Evolutionary conservation across 2,329 filamentous ascomycete species (phyloP).

Genomic region (Aaosphaeria pasadenensis): DNA sequence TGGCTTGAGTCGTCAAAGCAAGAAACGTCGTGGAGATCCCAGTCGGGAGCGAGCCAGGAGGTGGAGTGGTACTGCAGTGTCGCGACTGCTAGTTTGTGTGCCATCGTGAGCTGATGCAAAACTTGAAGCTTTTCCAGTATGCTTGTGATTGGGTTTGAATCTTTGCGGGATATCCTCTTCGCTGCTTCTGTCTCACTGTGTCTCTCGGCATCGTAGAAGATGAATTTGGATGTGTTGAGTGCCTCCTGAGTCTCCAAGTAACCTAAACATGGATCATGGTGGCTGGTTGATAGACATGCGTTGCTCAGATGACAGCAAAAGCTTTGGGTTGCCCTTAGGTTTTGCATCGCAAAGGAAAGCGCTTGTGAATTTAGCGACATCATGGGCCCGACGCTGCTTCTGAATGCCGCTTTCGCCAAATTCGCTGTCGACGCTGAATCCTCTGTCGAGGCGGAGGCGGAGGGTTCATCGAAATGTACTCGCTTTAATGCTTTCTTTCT

Average conservation of each 20-base stretch:
- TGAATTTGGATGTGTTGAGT: not conserved
- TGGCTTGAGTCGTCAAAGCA: conserved; percentile 3
- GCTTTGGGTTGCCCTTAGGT: conserved; percentile 6
- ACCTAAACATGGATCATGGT: conserved; percentile 5
- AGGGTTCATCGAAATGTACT: too few relatives aligned
- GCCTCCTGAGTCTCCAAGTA: conserved; percentile 6
- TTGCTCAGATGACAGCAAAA: conserved; percentile 10
- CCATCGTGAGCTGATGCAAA: conserved; percentile 5
- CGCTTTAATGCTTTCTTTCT: too few relatives aligned
- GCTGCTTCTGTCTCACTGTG: not conserved
- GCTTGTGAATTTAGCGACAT: too few relatives aligned
- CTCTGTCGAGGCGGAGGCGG: too few relatives aligned
- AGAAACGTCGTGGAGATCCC: conserved; percentile 9
- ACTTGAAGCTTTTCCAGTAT: conserved; percentile 2
- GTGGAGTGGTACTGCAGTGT: conserved; percentile 11
- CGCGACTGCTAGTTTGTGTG: conserved; percentile 7
- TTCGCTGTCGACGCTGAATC: too few relatives aligned
- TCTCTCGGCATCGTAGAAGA: not conserved
- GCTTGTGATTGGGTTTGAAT: not conserved
- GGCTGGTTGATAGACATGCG: conserved; percentile 1
- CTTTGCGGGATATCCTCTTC: not conserved
- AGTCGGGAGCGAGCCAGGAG: conserved; percentile 9
- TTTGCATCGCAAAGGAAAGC: conserved; percentile 1
- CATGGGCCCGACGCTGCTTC: too few relatives aligned
- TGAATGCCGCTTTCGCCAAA: too few relatives aligned